Base-by-base conservation (phyloP, 2,329 filamentous ascomycete species). In the Paecilomyces variotii region DNA sequence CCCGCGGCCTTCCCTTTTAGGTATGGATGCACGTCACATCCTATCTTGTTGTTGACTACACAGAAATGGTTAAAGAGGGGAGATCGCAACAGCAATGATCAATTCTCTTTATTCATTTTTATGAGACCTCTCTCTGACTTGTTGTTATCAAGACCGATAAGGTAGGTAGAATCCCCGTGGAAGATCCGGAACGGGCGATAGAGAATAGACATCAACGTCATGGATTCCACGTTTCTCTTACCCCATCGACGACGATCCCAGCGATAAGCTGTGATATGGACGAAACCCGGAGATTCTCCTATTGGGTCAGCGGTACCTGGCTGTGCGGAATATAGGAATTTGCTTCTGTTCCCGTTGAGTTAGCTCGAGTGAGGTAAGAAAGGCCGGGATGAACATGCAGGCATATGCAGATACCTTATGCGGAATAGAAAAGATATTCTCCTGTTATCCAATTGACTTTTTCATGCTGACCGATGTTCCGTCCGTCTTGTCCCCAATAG, bases 401-500 rank as follows among this genome's bases (percentile, higher is more conserved):
- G 39, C 14, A 45, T 24, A 45, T 24, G 39, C 39, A 24, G 39
- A 45, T 45, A 14, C 19, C n/a, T 2, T 45, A 12, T n/a, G 14
- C 39, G 19, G 5, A 11, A 5, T 4, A 2, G 35, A 39, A 4
- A 39, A 45, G 39, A 45, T 45, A 45, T 45, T 45, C 14, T 45
- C 39, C 39, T 6, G 19, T 45, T 14, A n/a, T 45, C 39, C 39
- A 45, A 28, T 52, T 28, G 25, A 26, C 9, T 26, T 4, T 52
- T 11, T 26, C 24, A 28, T 52, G 3, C 49, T 27, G 55, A 73
- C 63, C 0, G 79, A 78, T 4, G 80, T 66, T 30, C 69, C 64
- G 53, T 79, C 78, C 57, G 59, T 79, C 71, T 61, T 86, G 81
- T 28, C 61, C 59, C 28, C 45, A 89, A 58, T 49, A 54, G 64